Evolutionary conservation across 805 yeast genomes (phyloP).

Genomic region (Starmerella bombicola): DNA sequence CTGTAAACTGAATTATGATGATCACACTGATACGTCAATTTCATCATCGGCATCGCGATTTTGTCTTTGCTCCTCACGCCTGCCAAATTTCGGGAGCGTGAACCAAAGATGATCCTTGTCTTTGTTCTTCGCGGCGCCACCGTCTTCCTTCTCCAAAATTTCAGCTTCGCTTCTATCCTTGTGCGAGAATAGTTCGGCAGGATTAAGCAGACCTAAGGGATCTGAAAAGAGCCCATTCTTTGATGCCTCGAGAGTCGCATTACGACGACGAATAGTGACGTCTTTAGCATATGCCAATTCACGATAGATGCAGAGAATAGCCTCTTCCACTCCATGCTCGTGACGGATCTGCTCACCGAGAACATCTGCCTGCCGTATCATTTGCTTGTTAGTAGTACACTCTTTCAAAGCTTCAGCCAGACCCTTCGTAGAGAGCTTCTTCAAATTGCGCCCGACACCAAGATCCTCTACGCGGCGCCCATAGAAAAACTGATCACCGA

Average conservation of each 20-base stretch:
- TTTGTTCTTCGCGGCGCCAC: neutral
- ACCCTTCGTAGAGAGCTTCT: slow-evolving; percentile 50
- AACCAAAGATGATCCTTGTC: slow-evolving; percentile 6
- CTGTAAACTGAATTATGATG: neutral
- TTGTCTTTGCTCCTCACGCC: slow-evolving; percentile 13
- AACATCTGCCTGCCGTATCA: slow-evolving; percentile 51
- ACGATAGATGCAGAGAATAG: slow-evolving; percentile 65
- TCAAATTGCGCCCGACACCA: slow-evolving; percentile 67
- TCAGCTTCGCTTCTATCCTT: neutral
- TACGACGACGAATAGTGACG: slow-evolving; percentile 17
- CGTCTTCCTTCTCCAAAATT: neutral
- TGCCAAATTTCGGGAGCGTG: slow-evolving; percentile 13
- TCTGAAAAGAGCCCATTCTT: slow-evolving; percentile 3
- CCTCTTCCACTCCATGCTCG: slow-evolving; percentile 74
- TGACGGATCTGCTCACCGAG: slow-evolving; percentile 50
- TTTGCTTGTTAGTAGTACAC: slow-evolving; percentile 52
- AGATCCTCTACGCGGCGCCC: slow-evolving; percentile 78
- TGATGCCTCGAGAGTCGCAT: slow-evolving; percentile 9
- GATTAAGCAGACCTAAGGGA: slow-evolving; percentile 1
- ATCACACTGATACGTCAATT: slow-evolving; percentile 15
- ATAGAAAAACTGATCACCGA: slow-evolving; percentile 92
- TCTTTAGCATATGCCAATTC: slow-evolving; percentile 52
- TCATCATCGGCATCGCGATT: slow-evolving; percentile 3
- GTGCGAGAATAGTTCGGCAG: neutral
- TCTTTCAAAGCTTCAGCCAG: slow-evolving; percentile 57